Evolutionary conservation across 176 grass and related monocot species (phyloP).

Genomic region (Hyparrhenia diplandra): DNA sequence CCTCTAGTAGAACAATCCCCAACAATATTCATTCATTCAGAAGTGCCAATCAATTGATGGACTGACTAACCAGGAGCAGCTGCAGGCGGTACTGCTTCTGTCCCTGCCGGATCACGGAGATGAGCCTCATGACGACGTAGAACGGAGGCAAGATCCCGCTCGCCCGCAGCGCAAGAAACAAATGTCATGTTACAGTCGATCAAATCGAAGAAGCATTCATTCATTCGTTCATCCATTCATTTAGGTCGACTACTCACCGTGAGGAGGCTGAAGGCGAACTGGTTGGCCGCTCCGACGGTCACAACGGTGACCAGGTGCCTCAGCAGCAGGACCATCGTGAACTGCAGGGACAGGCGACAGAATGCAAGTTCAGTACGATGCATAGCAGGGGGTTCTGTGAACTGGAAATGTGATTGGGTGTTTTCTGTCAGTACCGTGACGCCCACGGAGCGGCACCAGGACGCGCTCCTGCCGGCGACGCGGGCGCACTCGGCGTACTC

Average conservation of each 20-base stretch:
- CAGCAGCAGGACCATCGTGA: slow-evolving; percentile 54
- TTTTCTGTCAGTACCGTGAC: slow-evolving; percentile 47
- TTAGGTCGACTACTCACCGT: slow-evolving; percentile 51
- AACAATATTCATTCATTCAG: background rate
- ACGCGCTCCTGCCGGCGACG: slow-evolving; percentile 26
- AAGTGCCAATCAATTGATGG: background rate
- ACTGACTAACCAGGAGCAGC: slow-evolving; percentile 41
- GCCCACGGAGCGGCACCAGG: slow-evolving; percentile 45
- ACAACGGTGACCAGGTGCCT: slow-evolving; percentile 52
- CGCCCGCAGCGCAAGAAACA: slow-evolving; percentile 33
- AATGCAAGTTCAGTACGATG: background rate
- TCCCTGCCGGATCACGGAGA: slow-evolving; percentile 58
- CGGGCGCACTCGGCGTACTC: slow-evolving; percentile 48
- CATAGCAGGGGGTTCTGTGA: background rate
- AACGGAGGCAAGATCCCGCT: slow-evolving; percentile 69
- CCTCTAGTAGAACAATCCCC: background rate
- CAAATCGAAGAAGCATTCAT: background rate
- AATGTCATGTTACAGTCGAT: no score
- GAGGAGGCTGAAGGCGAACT: slow-evolving; percentile 49
- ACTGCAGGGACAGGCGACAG: slow-evolving; percentile 36
- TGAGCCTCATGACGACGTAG: slow-evolving; percentile 57
- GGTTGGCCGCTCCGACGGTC: slow-evolving; percentile 45
- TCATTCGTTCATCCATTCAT: no score
- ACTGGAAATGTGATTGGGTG: background rate
- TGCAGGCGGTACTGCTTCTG: slow-evolving; percentile 45